A percentile compares a stretch with the other conserved stretches of the same genome.
Evolutionary conservation across 768 basidiomycete genomes (phyloP).

Genomic region (Suillus bovinus): DNA sequence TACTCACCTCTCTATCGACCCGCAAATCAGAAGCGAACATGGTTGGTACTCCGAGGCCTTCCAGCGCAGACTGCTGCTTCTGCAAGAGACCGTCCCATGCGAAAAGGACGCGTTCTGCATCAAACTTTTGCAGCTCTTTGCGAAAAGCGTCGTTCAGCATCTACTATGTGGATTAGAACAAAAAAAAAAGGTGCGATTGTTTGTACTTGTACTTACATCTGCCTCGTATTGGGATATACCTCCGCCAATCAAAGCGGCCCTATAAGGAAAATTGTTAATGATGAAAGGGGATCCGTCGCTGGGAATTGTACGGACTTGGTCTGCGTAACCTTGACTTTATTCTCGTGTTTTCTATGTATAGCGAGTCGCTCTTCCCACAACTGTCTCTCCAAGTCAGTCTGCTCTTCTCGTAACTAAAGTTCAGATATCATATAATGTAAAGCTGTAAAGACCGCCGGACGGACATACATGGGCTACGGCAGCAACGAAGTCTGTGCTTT

Average conservation of each 20-base stretch:
- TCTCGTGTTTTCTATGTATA: slow-evolving; percentile 66
- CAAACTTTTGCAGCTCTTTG: slow-evolving; percentile 67
- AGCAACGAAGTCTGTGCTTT: slow-evolving; percentile 51
- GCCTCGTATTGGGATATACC: slow-evolving; percentile 67
- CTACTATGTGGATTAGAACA: slow-evolving; percentile 10
- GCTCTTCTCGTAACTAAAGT: slow-evolving; percentile 67
- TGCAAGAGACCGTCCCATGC: slow-evolving; percentile 78
- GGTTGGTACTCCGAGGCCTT: slow-evolving; percentile 61
- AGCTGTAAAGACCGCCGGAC: slow-evolving; percentile 4
- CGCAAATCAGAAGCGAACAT: slow-evolving; percentile 61
- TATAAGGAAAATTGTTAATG: slow-evolving; percentile 27
- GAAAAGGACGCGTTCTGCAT: slow-evolving; percentile 63
- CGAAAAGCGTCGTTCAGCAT: slow-evolving; percentile 61
- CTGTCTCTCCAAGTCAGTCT: slow-evolving; percentile 64
- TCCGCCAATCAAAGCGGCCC: slow-evolving; percentile 67
- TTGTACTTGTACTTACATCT: slow-evolving; percentile 31
- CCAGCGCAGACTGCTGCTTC: slow-evolving; percentile 68
- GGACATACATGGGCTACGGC: slow-evolving; percentile 52
- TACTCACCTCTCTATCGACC: slow-evolving; percentile 57
- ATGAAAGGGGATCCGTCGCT: slow-evolving; percentile 1
- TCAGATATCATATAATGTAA: slow-evolving; percentile 12
- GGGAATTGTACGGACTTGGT: slow-evolving; percentile 52
- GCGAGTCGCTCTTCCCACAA: slow-evolving; percentile 67
- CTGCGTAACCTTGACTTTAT: slow-evolving; percentile 66
- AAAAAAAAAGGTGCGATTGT: no score